Evolutionary conservation across 2,329 filamentous ascomycete genomes (phyloP).

Genomic region (Alternaria sp.): DNA sequence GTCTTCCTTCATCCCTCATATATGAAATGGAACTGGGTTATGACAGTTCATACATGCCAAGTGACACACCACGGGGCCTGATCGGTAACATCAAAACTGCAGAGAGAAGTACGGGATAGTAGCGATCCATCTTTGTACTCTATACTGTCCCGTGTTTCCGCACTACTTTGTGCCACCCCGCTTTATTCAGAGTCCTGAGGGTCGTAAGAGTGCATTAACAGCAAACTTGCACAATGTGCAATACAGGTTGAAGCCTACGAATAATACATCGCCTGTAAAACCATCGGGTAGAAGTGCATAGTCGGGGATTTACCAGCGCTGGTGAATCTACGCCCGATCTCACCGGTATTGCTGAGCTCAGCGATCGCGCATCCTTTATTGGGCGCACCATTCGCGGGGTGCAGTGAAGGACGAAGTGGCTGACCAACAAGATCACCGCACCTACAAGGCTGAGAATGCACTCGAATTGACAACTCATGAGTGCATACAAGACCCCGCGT

Average conservation of each 20-base stretch:
- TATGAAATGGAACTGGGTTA: background rate
- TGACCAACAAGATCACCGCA: constrained; percentile 8
- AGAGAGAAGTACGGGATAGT: too few relatives aligned
- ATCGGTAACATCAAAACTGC: too few relatives aligned
- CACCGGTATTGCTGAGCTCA: constrained; percentile 10
- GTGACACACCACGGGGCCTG: too few relatives aligned
- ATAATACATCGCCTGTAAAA: background rate
- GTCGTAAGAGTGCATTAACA: background rate
- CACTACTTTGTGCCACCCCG: too few relatives aligned
- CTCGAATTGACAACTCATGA: constrained; percentile 12
- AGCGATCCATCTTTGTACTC: too few relatives aligned
- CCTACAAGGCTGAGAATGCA: constrained; percentile 2
- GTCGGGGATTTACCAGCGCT: background rate
- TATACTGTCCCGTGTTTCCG: too few relatives aligned
- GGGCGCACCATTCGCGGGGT: background rate
- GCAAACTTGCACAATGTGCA: background rate
- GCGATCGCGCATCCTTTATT: background rate
- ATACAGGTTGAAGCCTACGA: background rate
- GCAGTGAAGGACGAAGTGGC: constrained; percentile 7
- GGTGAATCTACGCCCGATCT: constrained; percentile 2
- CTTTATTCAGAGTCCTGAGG: too few relatives aligned
- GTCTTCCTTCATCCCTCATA: background rate
- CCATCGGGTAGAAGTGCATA: background rate
- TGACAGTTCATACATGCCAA: too few relatives aligned
- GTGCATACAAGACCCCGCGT: constrained; percentile 4